A percentile compares a stretch with the other conserved stretches of the same genome.
phyloP scores from a whole-genome alignment of 345 rosid species.

The Stellera chamaejasme region DNA sequence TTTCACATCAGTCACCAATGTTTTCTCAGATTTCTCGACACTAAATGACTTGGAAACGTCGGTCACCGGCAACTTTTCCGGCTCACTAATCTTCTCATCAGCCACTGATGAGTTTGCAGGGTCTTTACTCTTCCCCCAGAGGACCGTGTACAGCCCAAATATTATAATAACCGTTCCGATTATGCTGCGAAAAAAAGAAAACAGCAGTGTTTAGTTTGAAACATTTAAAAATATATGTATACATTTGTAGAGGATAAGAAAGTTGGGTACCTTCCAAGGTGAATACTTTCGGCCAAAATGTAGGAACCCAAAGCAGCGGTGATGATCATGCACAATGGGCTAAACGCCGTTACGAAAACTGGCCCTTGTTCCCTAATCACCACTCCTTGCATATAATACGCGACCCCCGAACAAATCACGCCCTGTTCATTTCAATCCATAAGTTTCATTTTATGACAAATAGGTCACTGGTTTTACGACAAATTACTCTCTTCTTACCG shows the following conservation, averaged over 20 bases:
- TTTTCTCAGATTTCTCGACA: conserved; percentile 2
- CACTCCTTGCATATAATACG: conserved; percentile 76
- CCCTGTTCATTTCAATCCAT: conserved; percentile 36
- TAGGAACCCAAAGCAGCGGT: conserved; percentile 63
- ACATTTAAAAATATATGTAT: background rate
- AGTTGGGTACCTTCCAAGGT: conserved; percentile 68
- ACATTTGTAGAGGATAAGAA: background rate
- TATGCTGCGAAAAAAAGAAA: conserved; percentile 32
- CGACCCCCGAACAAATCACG: conserved; percentile 81
- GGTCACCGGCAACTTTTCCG: conserved; percentile 40
- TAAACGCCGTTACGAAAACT: conserved; percentile 75
- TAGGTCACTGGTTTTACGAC: background rate
- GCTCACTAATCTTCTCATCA: conserved; percentile 13
- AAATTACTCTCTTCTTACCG: conserved; percentile 35
- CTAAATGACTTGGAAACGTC: conserved; percentile 14
- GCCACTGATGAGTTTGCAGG: background rate
- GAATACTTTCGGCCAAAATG: conserved; percentile 58
- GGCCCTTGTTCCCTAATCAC: conserved; percentile 73
- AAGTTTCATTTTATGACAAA: too few species aligned
- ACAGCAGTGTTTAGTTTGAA: background rate
- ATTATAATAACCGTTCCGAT: conserved; percentile 76
- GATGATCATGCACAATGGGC: conserved; percentile 85
- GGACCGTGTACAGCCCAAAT: conserved; percentile 70
- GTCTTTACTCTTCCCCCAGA: conserved; percentile 95
- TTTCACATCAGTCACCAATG: too few species aligned